Base-by-base conservation (phyloP, 208 protist species). In the Trypanosoma brucei region DNA sequence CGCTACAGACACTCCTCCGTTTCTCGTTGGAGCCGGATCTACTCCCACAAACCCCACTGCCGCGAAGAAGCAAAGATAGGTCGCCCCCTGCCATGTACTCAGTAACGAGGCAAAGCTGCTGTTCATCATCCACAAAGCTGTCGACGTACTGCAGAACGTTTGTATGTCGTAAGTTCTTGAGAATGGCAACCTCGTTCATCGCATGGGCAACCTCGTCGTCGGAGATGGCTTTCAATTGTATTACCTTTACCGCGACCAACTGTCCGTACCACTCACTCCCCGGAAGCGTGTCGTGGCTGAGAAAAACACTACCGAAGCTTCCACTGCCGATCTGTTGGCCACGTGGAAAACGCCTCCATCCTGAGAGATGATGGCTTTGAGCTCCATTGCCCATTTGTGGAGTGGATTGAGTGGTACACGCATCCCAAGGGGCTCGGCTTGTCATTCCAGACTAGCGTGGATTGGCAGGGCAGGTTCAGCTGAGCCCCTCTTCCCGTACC, bases 11-110 rank as follows among this genome's bases (percentile, higher is more conserved):
- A 22, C 22, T 22, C 22, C 22, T 22, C 22, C 22, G 22, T 22
- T 22, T 22, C 22, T 22, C 22, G 22, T 22, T 22, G 22, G 22
- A 22, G 22, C 22, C 22, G 22, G 22, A 22, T 22, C 22, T 22
- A 22, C 22, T 35, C 7, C 31, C 50, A 13, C 50, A 55, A 7
- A 8, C 50, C 2, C 2, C 1, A 33, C 46, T 37, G 37, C 49
- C 31, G 30, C 64, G 70, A 30, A 75, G 11, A 36, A 70, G 62
- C 7, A 62, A 57, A 30, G 75, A 74, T 50, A 92, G 70, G 56
- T 96, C 91, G 8, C 91, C 85, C 39, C 88, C 88, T n/a, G 83
- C 76, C 57, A 81, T 73, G 75, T 92, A 96, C 72, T 96, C 91
- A 3, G 85, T 83, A 22, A 96, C 91, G 14, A 91, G 57, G 58